Evolutionary conservation across 306 rosid species (phyloP), one percentile per base, ranked within the genome.

Genomic region (Heteromeles arbutifolia): DNA sequence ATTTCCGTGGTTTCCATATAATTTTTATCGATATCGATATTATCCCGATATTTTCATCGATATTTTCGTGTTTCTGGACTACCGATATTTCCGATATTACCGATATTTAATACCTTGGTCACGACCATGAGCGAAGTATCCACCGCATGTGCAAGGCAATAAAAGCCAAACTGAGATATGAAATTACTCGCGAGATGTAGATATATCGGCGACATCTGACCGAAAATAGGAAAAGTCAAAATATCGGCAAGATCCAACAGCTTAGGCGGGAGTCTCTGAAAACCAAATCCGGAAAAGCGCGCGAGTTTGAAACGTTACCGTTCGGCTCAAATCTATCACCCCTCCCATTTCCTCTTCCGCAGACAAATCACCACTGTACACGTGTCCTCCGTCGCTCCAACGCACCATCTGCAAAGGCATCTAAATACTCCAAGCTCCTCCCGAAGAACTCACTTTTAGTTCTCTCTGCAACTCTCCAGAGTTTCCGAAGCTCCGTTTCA

Each of bases 281-380:
- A 34, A 19, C 17, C 4, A 34, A 65, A 34, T 18, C 32, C 14
- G 21, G 43, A 63, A 31, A 11, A 52, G 79, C 72, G 86, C 89
- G 84, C 81, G 77, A 18, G 18, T 45, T 50, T 81, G n/a, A 58
- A 81, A 72, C 64, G 80, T 43, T 70, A 50, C 44, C 65, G 77
- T 77, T 83, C 74, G 85, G 80, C 58, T 68, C 6, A 43, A 81
- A 68, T 79, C 31, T 0, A 34, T 34, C 24, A 19, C 66, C 52
- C 44, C 81, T 84, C 90, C 45, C 82, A 76, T 61, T 13, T 8
- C n/a, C 17, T 53, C 8, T 5, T n/a, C 0, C 29, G 7, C 4
- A 11, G 44, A 56, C 39, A 10, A 80, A 88, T 86, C 92, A 64
- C 4, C 4, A 41, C 81, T 81, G 83, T 80, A 68, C 88, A 85